A percentile compares a stretch with the other conserved stretches of the same genome.
These are phyloP conservation scores for Tolypocladium endophyticum DNA, from an alignment of 2,329 filamentous ascomycete genomes.

Conservation along the genomic window DNA sequence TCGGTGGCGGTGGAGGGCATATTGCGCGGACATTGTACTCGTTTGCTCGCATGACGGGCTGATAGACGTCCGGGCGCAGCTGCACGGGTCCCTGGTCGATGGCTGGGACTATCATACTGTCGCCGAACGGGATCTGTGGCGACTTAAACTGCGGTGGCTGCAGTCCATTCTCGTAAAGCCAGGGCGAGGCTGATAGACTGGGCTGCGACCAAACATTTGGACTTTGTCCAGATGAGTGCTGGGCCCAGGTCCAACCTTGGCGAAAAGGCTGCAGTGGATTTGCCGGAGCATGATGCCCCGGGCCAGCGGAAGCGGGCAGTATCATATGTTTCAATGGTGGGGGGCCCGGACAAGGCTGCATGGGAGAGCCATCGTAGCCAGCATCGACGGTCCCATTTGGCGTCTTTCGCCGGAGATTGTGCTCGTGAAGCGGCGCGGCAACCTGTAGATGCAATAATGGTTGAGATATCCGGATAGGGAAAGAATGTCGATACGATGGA, in stretches of 20 bases:
- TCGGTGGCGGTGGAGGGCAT: conserved; percentile 22
- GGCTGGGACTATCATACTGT: conserved; percentile 1
- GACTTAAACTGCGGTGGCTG: not conserved
- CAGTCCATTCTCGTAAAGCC: not conserved
- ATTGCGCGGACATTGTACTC: conserved; percentile 27
- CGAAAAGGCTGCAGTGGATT: not conserved
- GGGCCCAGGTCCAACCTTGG: not conserved
- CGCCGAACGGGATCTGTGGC: not conserved
- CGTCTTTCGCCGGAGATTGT: conserved; percentile 77
- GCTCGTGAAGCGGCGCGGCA: conserved; percentile 16
- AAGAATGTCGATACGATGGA: conserved; percentile 14
- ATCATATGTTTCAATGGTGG: conserved; percentile 78
- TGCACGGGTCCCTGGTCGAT: conserved; percentile 7
- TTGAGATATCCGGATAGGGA: conserved; percentile 22
- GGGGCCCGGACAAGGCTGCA: conserved; percentile 61
- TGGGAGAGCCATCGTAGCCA: conserved; percentile 77
- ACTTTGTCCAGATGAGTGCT: not conserved
- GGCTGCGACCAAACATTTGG: not conserved
- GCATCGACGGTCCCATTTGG: conserved; percentile 88
- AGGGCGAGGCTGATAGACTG: not conserved
- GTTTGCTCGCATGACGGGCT: conserved; percentile 22
- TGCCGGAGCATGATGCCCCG: conserved; percentile 8
- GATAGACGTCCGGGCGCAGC: conserved; percentile 12
- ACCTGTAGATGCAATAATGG: conserved; percentile 12
- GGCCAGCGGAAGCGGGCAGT: conserved; percentile 41